Evolutionary conservation across 2,329 filamentous ascomycete genomes (phyloP).

Genomic region (Xylariales sp.): DNA sequence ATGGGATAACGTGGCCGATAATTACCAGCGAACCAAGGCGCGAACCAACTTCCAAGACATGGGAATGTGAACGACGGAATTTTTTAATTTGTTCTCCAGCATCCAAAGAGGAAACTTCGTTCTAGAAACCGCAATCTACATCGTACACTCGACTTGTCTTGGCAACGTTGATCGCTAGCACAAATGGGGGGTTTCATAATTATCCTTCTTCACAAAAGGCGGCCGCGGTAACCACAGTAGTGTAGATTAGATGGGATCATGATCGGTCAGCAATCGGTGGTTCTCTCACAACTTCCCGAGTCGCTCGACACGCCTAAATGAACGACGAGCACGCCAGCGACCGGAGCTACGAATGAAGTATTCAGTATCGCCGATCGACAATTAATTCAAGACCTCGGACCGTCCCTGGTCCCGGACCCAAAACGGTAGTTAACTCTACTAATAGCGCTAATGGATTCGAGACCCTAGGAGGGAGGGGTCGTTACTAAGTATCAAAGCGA

Average conservation of each 20-base stretch:
- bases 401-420: neutral
- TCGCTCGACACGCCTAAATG: conserved; percentile 5
- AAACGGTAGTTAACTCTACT: neutral
- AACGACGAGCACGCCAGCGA: neutral
- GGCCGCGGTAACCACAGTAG: too few relatives aligned
- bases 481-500: neutral
- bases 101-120: conserved; percentile 9
- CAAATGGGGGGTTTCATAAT: neutral
- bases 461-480: neutral
- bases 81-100: conserved; percentile 8
- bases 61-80: conserved; percentile 15
- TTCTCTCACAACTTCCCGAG: neutral
- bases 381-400: neutral
- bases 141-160: neutral
- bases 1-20: conserved; percentile 11
- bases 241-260: neutral
- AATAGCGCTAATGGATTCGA: neutral
- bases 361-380: conserved; percentile 11
- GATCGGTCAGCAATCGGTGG: neutral
- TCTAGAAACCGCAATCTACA: neutral
- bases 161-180: conserved; percentile 9
- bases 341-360: neutral
- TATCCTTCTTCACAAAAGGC: neutral
- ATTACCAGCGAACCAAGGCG: conserved; percentile 6
- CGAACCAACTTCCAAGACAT: neutral